Percentiles rank a stretch among this genome's conserved stretches.
Conservation (phyloP, 2,329 filamentous ascomycete species). For the Teratosphaeriaceae sp. region DNA sequence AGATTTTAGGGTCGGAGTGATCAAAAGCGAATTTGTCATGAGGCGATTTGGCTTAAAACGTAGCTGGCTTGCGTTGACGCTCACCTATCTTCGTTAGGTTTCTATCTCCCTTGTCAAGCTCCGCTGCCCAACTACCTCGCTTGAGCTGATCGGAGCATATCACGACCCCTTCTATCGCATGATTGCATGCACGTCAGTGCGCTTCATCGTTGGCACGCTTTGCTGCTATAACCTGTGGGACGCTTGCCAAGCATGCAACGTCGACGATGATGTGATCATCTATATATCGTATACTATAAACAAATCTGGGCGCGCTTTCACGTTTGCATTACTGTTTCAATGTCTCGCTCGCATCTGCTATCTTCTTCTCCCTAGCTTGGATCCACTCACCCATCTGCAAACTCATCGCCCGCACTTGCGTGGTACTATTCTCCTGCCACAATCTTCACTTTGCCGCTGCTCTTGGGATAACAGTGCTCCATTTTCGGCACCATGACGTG, state of each 20-base stretch:
- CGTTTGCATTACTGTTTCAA: not conserved
- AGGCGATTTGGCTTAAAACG: not conserved
- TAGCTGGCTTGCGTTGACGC: not conserved
- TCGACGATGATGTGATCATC: not conserved
- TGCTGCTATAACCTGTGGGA: not conserved
- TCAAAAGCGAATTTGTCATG: not conserved
- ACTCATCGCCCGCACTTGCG: not conserved
- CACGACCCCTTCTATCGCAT: not conserved
- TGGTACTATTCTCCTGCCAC: conserved; percentile 1
- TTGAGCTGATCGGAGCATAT: not conserved
- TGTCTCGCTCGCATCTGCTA: not conserved
- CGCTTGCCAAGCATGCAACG: not conserved
- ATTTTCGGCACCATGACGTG: conserved; percentile 10
- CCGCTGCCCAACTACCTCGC: not conserved
- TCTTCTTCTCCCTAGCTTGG: not conserved
- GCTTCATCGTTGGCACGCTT: not conserved
- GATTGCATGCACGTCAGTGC: conserved; percentile 12
- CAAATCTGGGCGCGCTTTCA: not conserved
- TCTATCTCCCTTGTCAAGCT: too few relatives aligned
- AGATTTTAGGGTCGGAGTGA: not conserved
- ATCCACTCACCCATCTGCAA: not conserved
- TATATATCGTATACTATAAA: not conserved
- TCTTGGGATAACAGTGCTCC: conserved; percentile 8
- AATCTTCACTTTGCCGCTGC: conserved; percentile 9
- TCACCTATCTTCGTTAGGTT: too few relatives aligned